phyloP scores from a whole-genome alignment of 2,329 filamentous ascomycete genomes.

The Fusarium burgessii region DNA sequence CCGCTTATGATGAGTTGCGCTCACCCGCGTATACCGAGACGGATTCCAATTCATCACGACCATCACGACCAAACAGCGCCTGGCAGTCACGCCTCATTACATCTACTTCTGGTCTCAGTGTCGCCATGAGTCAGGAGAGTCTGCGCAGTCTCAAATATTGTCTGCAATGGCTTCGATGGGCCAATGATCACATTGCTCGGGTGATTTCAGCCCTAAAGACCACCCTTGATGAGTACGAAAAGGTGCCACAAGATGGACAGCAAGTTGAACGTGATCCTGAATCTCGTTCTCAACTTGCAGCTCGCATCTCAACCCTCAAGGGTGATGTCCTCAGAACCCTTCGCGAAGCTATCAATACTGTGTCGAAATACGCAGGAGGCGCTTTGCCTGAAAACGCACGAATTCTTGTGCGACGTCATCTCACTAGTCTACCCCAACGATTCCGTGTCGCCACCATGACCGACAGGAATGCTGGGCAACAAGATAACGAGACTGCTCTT shows the following conservation, averaged over 20 bases:
- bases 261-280: conserved; percentile 7
- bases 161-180: conserved; percentile 81
- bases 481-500: conserved; percentile 54
- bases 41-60: conserved; percentile 47
- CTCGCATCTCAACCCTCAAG: conserved; percentile 75
- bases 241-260: conserved; percentile 35
- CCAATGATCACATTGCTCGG: conserved; percentile 82
- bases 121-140: conserved; percentile 91
- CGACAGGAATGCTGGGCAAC: conserved; percentile 41
- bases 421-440: conserved; percentile 85
- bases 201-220: conserved; percentile 80
- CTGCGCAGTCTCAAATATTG: conserved; percentile 87
- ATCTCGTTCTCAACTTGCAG: conserved; percentile 61
- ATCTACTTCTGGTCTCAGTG: conserved; percentile 89
- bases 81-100: conserved; percentile 91
- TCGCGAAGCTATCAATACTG: conserved; percentile 83
- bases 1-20: conserved; percentile 83
- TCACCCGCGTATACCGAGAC: conserved; percentile 81
- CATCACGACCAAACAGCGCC: conserved; percentile 51
- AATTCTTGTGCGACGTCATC: conserved; percentile 82
- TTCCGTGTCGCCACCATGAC: conserved; percentile 78
- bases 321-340: conserved; percentile 81
- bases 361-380: conserved; percentile 91
- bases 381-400: conserved; percentile 90
- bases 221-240: conserved; percentile 85